A percentile compares a stretch with the other conserved stretches of the same genome.
Evolutionary conservation across 345 rosid species (phyloP).

Genomic region (Lumnitzera racemosa): DNA sequence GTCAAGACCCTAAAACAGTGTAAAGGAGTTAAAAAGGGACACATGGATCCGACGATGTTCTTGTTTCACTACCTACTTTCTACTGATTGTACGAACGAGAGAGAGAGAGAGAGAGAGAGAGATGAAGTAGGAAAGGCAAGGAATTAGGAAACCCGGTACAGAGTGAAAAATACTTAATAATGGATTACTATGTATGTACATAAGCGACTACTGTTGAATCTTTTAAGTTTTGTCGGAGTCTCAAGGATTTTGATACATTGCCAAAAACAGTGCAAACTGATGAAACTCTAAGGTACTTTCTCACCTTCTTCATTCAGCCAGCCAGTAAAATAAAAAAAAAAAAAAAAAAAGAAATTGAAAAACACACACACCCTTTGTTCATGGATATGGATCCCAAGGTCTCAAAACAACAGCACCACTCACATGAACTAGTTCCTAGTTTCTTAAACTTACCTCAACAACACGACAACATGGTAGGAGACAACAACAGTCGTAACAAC

Average conservation of each 20-base stretch:
- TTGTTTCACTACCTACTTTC: no score
- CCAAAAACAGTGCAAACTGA: constrained; percentile 52
- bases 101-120: no score
- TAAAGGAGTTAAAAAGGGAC: no score
- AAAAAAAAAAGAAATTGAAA: background rate
- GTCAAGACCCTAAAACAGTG: no score
- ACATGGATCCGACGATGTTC: no score
- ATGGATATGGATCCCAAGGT: constrained; percentile 61
- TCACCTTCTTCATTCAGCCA: constrained; percentile 37
- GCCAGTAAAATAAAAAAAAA: background rate
- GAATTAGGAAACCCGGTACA: no score
- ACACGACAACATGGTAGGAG: background rate
- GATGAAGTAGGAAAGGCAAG: no score
- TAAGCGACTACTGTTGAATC: constrained; percentile 12
- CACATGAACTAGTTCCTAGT: constrained; percentile 37
- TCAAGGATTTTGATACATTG: constrained; percentile 14
- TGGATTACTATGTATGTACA: background rate
- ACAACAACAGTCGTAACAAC: constrained; percentile 19
- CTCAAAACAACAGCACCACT: constrained; percentile 37
- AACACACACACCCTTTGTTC: constrained; percentile 4
- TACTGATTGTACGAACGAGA: no score
- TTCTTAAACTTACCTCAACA: constrained; percentile 49
- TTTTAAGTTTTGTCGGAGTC: constrained; percentile 11
- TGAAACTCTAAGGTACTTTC: constrained; percentile 50
- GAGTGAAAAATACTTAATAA: no score